phyloP scores from a whole-genome alignment of 768 basidiomycete genomes.

The Fistulinella prunicolor region DNA sequence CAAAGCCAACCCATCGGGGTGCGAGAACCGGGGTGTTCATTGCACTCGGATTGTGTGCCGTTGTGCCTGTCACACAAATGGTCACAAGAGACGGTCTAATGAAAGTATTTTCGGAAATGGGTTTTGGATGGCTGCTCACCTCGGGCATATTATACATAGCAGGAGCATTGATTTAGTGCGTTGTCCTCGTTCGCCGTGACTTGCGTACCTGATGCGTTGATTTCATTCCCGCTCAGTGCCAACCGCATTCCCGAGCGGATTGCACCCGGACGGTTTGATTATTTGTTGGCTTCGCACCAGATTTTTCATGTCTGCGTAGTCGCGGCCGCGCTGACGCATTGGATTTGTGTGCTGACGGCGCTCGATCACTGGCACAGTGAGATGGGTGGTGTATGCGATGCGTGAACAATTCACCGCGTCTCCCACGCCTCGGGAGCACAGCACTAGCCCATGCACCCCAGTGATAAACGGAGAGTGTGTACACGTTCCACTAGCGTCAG shows the following conservation, averaged over 20 bases:
- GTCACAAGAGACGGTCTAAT: constrained; percentile 54
- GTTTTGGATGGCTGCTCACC: constrained; percentile 64
- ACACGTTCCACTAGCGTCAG: constrained; percentile 22
- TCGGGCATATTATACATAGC: constrained; percentile 74
- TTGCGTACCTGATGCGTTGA: constrained; percentile 24
- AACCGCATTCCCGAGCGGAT: constrained; percentile 78
- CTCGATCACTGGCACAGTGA: constrained; percentile 56
- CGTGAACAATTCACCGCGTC: constrained; percentile 25
- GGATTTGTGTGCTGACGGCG: constrained; percentile 51
- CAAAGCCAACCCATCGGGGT: constrained; percentile 69
- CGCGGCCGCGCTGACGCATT: constrained; percentile 67
- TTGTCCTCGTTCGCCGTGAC: constrained; percentile 31
- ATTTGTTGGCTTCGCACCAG: constrained; percentile 79
- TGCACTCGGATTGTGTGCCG: constrained; percentile 65
- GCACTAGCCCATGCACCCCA: constrained; percentile 11
- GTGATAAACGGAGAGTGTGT: constrained; percentile 27
- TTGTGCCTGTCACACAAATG: constrained; percentile 68
- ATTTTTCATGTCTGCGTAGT: constrained; percentile 86
- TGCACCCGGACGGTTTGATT: constrained; percentile 76
- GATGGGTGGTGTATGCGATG: constrained; percentile 17
- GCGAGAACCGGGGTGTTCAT: constrained; percentile 80
- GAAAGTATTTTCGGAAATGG: constrained; percentile 58
- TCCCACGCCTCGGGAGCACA: constrained; percentile 21
- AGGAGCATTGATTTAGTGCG: constrained; percentile 83
- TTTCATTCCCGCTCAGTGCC: constrained; percentile 58